Percentiles rank a stretch among this genome's conserved stretches.
Evolutionary conservation across 1,284 basidiomycete species (phyloP).

Genomic region (Spongispora temasekensis): DNA sequence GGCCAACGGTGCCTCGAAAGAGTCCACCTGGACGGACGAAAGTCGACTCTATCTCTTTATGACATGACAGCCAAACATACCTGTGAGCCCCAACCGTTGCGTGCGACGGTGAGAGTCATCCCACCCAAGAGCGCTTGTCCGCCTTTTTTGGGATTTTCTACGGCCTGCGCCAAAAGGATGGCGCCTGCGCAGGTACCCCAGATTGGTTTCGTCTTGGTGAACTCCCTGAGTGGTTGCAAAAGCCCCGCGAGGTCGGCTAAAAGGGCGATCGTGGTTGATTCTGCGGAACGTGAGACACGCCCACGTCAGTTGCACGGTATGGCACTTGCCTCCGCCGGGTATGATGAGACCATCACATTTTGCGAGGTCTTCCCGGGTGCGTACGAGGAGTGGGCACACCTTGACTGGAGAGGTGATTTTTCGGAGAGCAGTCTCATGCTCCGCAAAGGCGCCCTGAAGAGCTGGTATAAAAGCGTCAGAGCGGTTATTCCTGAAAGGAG

Average conservation of each 20-base stretch:
- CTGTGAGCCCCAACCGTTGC: conserved; percentile 91
- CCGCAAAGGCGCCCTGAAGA: conserved; percentile 91
- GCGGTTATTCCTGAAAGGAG: background rate
- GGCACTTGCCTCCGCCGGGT: conserved; percentile 76
- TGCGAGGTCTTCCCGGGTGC: conserved; percentile 74
- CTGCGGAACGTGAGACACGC: conserved; percentile 39
- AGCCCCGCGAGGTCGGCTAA: conserved; percentile 81
- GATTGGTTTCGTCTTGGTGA: conserved; percentile 68
- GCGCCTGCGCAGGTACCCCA: conserved; percentile 99
- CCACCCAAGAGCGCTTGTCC: conserved; percentile 88
- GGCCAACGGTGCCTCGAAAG: conserved; percentile 80
- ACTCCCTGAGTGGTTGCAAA: conserved; percentile 77
- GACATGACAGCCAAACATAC: conserved; percentile 36
- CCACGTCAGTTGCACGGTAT: background rate
- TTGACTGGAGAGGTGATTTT: conserved; percentile 50
- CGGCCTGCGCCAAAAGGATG: conserved; percentile 78
- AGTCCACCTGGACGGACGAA: conserved; percentile 66
- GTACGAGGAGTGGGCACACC: conserved; percentile 65
- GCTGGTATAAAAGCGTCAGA: conserved; percentile 47
- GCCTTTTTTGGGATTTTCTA: conserved; percentile 82
- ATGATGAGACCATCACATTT: conserved; percentile 87
- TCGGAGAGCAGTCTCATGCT: conserved; percentile 78
- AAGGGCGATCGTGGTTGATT: conserved; percentile 93
- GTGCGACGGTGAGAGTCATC: conserved; percentile 77
- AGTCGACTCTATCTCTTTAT: background rate